phyloP scores from a whole-genome alignment of 345 rosid genomes.

The Pistacia atlantica region DNA sequence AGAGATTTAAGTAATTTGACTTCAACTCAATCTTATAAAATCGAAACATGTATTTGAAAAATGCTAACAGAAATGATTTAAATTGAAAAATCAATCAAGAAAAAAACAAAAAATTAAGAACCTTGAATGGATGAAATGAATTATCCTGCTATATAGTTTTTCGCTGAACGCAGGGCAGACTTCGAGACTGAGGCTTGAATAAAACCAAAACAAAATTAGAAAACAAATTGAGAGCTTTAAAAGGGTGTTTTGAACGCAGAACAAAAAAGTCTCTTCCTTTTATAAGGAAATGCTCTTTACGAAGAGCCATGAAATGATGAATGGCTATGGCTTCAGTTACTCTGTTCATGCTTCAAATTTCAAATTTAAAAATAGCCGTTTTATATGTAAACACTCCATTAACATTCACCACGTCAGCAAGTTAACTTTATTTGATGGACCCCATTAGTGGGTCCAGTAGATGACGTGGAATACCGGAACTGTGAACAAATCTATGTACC shows the following conservation, averaged over 20 bases:
- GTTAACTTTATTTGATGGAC: neutral
- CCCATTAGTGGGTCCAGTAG: neutral
- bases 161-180: neutral
- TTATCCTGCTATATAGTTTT: conserved; percentile 1
- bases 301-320: neutral
- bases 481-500: neutral
- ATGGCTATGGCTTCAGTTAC: neutral
- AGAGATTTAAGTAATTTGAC: neutral
- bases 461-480: conserved; percentile 5
- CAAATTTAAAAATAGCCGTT: conserved; percentile 21
- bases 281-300: neutral
- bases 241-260: neutral
- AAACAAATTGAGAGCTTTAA: neutral
- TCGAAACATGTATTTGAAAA: no score
- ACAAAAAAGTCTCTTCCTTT: neutral
- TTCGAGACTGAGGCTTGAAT: neutral
- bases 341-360: conserved; percentile 24
- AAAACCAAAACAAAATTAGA: neutral
- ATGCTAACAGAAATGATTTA: neutral
- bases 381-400: neutral
- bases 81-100: neutral
- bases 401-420: neutral
- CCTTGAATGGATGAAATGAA: neutral
- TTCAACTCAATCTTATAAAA: neutral
- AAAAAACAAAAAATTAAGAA: neutral